Evolutionary conservation across 139 green algal genomes (phyloP).

Genomic region (Chlamydomonas sp.): DNA sequence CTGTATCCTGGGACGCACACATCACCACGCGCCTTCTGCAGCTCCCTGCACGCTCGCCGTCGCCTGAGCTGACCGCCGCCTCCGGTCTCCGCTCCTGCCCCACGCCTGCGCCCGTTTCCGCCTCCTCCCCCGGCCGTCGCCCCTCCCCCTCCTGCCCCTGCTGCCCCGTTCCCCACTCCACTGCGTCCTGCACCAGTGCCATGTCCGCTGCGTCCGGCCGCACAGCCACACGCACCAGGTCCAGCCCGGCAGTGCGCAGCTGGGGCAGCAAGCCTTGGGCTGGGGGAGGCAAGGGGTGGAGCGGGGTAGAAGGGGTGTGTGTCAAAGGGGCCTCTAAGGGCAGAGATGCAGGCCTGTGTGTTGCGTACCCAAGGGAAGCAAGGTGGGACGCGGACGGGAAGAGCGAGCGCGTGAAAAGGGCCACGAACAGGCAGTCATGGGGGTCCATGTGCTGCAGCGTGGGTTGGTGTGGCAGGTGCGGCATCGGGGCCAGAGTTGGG

Average conservation of each 20-base stretch:
- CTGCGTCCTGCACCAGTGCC: conserved; percentile 2
- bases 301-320: neutral
- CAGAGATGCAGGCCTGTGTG: too few species aligned
- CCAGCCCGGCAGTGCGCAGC: neutral
- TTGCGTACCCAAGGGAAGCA: too few species aligned
- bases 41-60: too few species aligned
- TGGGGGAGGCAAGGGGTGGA: neutral
- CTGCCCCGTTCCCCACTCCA: neutral
- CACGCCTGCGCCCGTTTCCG: neutral
- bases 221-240: neutral
- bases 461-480: too few species aligned
- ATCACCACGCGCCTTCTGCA: neutral
- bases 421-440: too few species aligned
- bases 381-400: too few species aligned
- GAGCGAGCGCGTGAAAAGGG: too few species aligned
- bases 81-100: neutral
- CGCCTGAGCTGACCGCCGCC: neutral
- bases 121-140: too few species aligned
- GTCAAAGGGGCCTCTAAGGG: too few species aligned
- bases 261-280: conserved; percentile 7
- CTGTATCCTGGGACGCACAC: conserved; percentile 29
- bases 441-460: too few species aligned
- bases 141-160: too few species aligned
- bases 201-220: conserved; percentile 20
- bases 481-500: too few species aligned